Percentiles rank a stretch among this genome's conserved stretches.
These are phyloP conservation scores for Boletus rubescentipes DNA, from an alignment of 768 basidiomycete species.

Conservation along the genomic window DNA sequence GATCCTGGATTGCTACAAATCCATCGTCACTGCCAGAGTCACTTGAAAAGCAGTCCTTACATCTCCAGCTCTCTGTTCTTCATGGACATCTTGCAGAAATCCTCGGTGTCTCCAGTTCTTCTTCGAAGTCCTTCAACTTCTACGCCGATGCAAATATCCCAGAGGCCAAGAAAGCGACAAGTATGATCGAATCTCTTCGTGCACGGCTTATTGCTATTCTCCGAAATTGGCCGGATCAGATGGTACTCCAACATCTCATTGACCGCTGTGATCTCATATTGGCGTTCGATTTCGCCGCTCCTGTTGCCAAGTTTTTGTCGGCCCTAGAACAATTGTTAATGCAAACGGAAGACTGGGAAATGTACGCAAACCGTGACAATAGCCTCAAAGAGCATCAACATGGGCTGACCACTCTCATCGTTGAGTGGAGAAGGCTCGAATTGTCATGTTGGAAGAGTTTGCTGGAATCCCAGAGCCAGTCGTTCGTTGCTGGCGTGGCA, in stretches of 20 bases:
- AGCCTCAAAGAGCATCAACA: constrained; percentile 68
- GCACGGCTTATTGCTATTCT: constrained; percentile 55
- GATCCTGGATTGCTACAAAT: constrained; percentile 32
- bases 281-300: constrained; percentile 56
- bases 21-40: constrained; percentile 35
- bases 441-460: constrained; percentile 83
- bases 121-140: constrained; percentile 58
- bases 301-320: constrained; percentile 80
- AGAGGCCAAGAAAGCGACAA: constrained; percentile 63
- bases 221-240: constrained; percentile 94
- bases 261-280: constrained; percentile 70
- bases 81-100: constrained; percentile 39
- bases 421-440: constrained; percentile 90
- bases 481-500: constrained; percentile 45
- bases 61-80: constrained; percentile 53
- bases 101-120: constrained; percentile 16
- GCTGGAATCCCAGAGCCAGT: constrained; percentile 64
- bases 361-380: constrained; percentile 90
- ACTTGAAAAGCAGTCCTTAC: constrained; percentile 52
- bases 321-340: constrained; percentile 81
- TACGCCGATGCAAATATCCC: constrained; percentile 75
- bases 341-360: constrained; percentile 95
- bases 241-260: constrained; percentile 86
- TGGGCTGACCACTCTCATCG: constrained; percentile 66
- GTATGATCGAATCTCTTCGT: constrained; percentile 50